Base-by-base conservation (phyloP, 176 grass and related monocot genomes). In the Oryza nivara region DNA sequence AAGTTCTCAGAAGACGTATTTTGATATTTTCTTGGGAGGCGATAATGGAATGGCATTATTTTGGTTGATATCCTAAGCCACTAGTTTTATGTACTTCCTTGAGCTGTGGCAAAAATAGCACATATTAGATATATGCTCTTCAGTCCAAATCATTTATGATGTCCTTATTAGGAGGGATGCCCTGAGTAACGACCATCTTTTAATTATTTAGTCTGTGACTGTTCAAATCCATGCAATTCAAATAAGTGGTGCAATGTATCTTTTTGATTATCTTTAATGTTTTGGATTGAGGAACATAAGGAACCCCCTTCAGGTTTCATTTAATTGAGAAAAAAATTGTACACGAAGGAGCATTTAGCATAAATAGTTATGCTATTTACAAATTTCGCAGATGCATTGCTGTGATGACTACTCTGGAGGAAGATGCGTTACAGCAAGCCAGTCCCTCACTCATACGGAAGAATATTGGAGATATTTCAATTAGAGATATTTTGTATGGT, bases 401-500 rank as follows among this genome's bases (percentile, higher is more conserved):
- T 78, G 93, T 98, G 72, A 98, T 84, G 4, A 98, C 96, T 86
- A 96, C 96, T 90, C 81, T 98, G 87, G 88, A 82, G 43, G 89
- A 92, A 85, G 88, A 89, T 45, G 75, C 71, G 17, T 86, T 98
- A 86, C 89, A 87, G 49, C 77, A 98, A 90, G 88, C 89, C 43
- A 77, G 68, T 81, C 93, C 96, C 75, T 87, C 93, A 4, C 78
- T 98, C 69, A 90, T 98, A 82, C 88, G 89, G 72, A 96, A 94
- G 73, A 89, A 94, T 36, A 98, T 96, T 75, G 93, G 93, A 78
- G 89, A 93, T 92, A 82, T 98, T 88, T 98, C 93, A 85, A 86
- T 98, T 84, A 83, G 90, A 17, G 91, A 98, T 86, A 92, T 98
- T 92, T 76, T 98, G 81, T 92, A 89, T 90, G 96, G 93, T 80